Percentiles rank a stretch among this genome's conserved stretches.
phyloP scores from a whole-genome alignment of 371 early-diverging fungal genomes.

The Gilbertella persicaria region DNA sequence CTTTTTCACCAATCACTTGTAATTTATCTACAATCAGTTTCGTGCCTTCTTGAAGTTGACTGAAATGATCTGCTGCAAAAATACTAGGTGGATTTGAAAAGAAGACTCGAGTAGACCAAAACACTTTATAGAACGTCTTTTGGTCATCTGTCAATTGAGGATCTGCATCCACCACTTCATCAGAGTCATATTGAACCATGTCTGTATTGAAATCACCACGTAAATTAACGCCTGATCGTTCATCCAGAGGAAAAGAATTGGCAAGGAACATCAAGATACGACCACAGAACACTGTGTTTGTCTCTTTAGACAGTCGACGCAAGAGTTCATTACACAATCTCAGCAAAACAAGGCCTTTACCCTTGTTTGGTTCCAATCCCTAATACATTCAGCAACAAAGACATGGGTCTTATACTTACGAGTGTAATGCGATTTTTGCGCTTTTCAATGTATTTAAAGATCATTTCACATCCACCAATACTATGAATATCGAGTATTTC shows the following conservation, averaged over 20 bases:
- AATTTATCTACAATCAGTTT: slow-evolving; percentile 37
- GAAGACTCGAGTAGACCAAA: slow-evolving; percentile 46
- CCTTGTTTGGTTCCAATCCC: slow-evolving; percentile 71
- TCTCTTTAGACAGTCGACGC: slow-evolving; percentile 77
- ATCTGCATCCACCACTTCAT: slow-evolving; percentile 54
- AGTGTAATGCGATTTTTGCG: slow-evolving; percentile 54
- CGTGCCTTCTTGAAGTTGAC: slow-evolving; percentile 41
- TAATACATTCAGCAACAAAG: slow-evolving; percentile 19
- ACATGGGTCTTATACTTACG: slow-evolving; percentile 36
- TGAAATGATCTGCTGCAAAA: slow-evolving; percentile 34
- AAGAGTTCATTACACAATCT: slow-evolving; percentile 84
- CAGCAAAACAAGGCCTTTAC: slow-evolving; percentile 81
- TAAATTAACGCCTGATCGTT: slow-evolving; percentile 83
- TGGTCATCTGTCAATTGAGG: slow-evolving; percentile 39
- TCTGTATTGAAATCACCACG: slow-evolving; percentile 80
- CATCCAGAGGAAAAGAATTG: slow-evolving; percentile 76
- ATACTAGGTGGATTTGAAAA: slow-evolving; percentile 46
- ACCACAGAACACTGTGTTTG: slow-evolving; percentile 79
- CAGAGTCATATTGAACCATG: slow-evolving; percentile 56
- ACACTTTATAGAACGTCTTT: slow-evolving; percentile 48
- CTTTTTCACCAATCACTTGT: slow-evolving; percentile 38
- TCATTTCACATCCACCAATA: slow-evolving; percentile 53
- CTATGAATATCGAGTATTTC: slow-evolving; percentile 72
- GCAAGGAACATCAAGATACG: slow-evolving; percentile 83
- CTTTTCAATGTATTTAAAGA: slow-evolving; percentile 70